Percentiles rank a stretch among this genome's conserved stretches.
These are phyloP conservation scores for Pleurotus salmoneostramineus DNA, from an alignment of 768 basidiomycete genomes.

Conservation along the genomic window DNA sequence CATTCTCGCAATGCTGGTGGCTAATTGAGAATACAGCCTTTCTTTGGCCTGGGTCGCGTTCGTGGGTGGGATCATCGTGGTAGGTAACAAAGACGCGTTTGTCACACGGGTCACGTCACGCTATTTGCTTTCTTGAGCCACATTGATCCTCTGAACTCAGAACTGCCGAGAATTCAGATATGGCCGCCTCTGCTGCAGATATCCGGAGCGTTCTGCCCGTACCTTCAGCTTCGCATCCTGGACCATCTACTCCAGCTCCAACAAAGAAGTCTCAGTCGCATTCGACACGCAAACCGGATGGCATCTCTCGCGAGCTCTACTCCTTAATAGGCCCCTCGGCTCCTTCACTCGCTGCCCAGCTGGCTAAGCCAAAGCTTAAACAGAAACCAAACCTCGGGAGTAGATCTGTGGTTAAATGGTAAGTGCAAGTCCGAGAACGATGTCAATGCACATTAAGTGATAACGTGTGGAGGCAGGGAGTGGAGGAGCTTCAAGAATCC, in stretches of 20 bases:
- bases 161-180: slow-evolving; percentile 19
- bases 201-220: slow-evolving; percentile 82
- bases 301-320: slow-evolving; percentile 90
- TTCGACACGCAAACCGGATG: slow-evolving; percentile 69
- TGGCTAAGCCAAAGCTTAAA: slow-evolving; percentile 80
- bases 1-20: slow-evolving; percentile 64
- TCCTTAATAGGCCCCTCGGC: slow-evolving; percentile 93
- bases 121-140: background rate
- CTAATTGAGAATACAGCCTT: slow-evolving; percentile 74
- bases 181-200: slow-evolving; percentile 75
- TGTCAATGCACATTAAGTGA: background rate
- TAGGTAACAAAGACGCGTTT: slow-evolving; percentile 11
- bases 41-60: slow-evolving; percentile 78
- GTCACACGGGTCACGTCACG: background rate
- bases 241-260: slow-evolving; percentile 41
- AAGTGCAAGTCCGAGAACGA: slow-evolving; percentile 8
- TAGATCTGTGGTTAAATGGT: slow-evolving; percentile 72
- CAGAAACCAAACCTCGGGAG: slow-evolving; percentile 77
- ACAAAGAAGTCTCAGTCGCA: slow-evolving; percentile 38
- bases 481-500: slow-evolving; percentile 69
- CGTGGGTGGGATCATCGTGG: slow-evolving; percentile 26
- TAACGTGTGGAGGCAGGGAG: slow-evolving; percentile 49
- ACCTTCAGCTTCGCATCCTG: slow-evolving; percentile 29
- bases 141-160: background rate
- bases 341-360: slow-evolving; percentile 77